Evolutionary conservation across 2,329 filamentous ascomycete genomes (phyloP), one percentile per base, ranked within the genome.

Genomic region (Colletotrichum incanum): DNA sequence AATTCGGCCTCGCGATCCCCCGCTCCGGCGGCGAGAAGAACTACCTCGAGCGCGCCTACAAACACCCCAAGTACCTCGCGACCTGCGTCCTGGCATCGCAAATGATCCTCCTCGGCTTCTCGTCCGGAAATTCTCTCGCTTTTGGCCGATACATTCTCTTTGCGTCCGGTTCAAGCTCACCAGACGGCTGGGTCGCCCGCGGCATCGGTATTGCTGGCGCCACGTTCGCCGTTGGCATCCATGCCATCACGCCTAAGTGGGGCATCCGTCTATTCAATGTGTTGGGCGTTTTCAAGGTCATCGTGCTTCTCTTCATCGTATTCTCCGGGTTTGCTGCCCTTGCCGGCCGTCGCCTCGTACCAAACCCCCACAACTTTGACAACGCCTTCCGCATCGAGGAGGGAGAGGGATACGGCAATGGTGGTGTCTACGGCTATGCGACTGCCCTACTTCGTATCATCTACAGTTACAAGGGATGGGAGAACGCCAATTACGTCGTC

Each of bases 21-120:
- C 84, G 87, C 45, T 90, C 88, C 18, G 90, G 90, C 18, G 90
- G 90, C 26, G 90, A 92, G 74, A 92, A 92, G 83, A 90, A 91
- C 78, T 92, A 92, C 76, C 87, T 92, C 18, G 90, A 92, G 76
- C 84, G 87, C n/a, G 87, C 90, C 20, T 92, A 91, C 80, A 84
- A 85, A 2, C 86, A 83, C 28, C 90, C 90, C 0, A 86, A 85
- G 68, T 90, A 90, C 78, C 79, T 92, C 1, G 86, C 89, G 0
- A 90, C 89, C 0, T 89, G 88, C 73, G 85, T 92, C 2, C 83
- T 92, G 43, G 89, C 89, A 3, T 82, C 89, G 1, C 89, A 91
- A 78, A 90, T 91, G 87, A 84, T 91, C 56, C 81, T 91, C 0
- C 85, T 92, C 1, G 89, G 89, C 0, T 91, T 91, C 77, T 90